These are phyloP conservation scores for Claviceps spartinae DNA, from an alignment of 2,329 filamentous ascomycete species.

Conservation along the genomic window DNA sequence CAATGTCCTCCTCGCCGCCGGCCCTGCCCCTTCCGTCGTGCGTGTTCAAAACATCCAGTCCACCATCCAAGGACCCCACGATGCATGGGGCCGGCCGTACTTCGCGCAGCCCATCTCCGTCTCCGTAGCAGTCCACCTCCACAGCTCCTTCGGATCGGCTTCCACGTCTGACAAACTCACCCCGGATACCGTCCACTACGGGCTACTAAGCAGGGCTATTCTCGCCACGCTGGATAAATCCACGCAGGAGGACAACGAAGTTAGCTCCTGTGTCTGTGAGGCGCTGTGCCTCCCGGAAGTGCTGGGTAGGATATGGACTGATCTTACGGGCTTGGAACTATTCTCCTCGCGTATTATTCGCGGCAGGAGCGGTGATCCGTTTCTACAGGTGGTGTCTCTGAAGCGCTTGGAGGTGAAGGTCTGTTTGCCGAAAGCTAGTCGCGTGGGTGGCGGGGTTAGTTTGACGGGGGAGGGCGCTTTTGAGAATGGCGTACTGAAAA, in stretches of 20 bases:
- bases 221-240: conserved; percentile 30
- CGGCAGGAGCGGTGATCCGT: conserved; percentile 8
- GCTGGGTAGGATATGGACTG: conserved; percentile 20
- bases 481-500: conserved; percentile 9
- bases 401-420: conserved; percentile 38
- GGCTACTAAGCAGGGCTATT: conserved; percentile 53
- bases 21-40: conserved; percentile 31
- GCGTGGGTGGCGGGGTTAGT: conserved; percentile 48
- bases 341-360: not conserved
- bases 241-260: not conserved
- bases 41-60: conserved; percentile 48
- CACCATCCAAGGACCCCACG: conserved; percentile 40
- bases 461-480: conserved; percentile 34
- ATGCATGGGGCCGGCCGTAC: conserved; percentile 52
- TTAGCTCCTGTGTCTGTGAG: not conserved
- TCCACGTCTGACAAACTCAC: conserved; percentile 47
- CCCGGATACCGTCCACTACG: conserved; percentile 64
- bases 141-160: conserved; percentile 40
- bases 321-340: conserved; percentile 15
- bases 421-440: conserved; percentile 52
- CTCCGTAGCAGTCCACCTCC: conserved; percentile 45
- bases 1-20: conserved; percentile 6
- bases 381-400: conserved; percentile 22
- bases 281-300: conserved; percentile 14
- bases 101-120: conserved; percentile 49